Conservation (phyloP, 371 early-diverging fungal genomes). For the Furculomyces boomerangus region DNA sequence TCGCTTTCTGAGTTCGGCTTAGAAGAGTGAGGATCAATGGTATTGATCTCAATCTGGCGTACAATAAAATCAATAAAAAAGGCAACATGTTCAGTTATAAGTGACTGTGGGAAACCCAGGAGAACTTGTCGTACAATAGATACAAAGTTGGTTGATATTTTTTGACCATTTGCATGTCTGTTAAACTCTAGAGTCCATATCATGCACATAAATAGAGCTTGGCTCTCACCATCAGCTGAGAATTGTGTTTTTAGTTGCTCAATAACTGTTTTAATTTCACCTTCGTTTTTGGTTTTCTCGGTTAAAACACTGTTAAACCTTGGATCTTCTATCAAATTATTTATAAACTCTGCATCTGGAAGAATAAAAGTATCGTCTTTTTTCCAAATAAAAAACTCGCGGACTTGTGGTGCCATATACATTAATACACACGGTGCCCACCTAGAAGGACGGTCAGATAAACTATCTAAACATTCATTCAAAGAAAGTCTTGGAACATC, state of each 20-base stretch:
- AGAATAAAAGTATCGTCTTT: conserved; percentile 1
- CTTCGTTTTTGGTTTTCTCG: background rate
- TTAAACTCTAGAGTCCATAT: conserved; percentile 39
- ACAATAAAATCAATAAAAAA: conserved; percentile 45
- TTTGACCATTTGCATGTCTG: conserved; percentile 1
- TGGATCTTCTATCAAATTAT: background rate
- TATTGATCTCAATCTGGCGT: background rate
- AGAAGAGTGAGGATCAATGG: background rate
- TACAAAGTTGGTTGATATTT: conserved; percentile 1
- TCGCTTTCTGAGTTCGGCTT: background rate
- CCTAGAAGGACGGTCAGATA: conserved; percentile 11
- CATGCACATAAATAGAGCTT: conserved; percentile 40
- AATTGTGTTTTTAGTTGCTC: conserved; percentile 27
- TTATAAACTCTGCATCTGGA: background rate
- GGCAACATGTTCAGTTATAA: conserved; percentile 45
- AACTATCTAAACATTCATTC: conserved; percentile 19
- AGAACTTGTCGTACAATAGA: conserved; percentile 42
- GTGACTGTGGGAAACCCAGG: conserved; percentile 41
- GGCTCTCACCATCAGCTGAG: conserved; percentile 29
- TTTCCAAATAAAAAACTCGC: conserved; percentile 14
- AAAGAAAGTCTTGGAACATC: conserved; percentile 17
- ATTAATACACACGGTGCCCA: conserved; percentile 22
- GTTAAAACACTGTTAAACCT: background rate
- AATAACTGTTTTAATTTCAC: conserved; percentile 20
- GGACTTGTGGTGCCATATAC: conserved; percentile 17